Conservation (phyloP, 2,329 filamentous ascomycete species). For the Aspergillus oerlinghausenensis region DNA sequence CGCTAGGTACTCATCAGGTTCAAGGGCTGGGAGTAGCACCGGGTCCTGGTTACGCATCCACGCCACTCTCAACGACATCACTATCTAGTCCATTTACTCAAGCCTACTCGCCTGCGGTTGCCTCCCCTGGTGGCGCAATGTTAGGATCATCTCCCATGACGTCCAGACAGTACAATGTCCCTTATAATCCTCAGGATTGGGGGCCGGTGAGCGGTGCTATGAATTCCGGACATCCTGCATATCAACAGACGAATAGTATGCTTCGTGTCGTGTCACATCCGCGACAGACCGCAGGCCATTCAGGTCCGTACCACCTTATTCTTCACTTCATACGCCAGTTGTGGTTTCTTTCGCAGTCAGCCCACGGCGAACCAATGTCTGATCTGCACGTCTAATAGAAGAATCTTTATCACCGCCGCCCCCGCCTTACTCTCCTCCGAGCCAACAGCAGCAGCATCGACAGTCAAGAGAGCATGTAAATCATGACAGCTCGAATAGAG, state of each 20-base stretch:
- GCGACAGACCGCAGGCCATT: conserved; percentile 23
- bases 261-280: conserved; percentile 24
- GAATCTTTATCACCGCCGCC: conserved; percentile 31
- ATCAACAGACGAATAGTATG: conserved; percentile 26
- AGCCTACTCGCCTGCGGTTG: conserved; percentile 32
- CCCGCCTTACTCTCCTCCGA: conserved; percentile 37
- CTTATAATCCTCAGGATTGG: conserved; percentile 50
- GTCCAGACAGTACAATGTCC: conserved; percentile 41
- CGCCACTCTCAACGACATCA: conserved; percentile 41
- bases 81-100: conserved; percentile 43
- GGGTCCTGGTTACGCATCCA: conserved; percentile 27
- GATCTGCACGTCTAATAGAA: conserved; percentile 17
- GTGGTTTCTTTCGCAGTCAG: not conserved
- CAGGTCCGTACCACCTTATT: conserved; percentile 25
- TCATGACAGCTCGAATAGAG: conserved; percentile 8
- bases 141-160: conserved; percentile 40
- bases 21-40: conserved; percentile 29
- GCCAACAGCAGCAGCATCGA: conserved; percentile 18
- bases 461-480: conserved; percentile 13
- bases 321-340: not conserved
- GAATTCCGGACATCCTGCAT: conserved; percentile 21
- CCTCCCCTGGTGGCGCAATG: conserved; percentile 33
- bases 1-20: conserved; percentile 34
- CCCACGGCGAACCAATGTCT: not conserved
- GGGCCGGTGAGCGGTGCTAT: conserved; percentile 33